Conservation (phyloP, 2,329 filamentous ascomycete species). For the Penicillium sp. region DNA sequence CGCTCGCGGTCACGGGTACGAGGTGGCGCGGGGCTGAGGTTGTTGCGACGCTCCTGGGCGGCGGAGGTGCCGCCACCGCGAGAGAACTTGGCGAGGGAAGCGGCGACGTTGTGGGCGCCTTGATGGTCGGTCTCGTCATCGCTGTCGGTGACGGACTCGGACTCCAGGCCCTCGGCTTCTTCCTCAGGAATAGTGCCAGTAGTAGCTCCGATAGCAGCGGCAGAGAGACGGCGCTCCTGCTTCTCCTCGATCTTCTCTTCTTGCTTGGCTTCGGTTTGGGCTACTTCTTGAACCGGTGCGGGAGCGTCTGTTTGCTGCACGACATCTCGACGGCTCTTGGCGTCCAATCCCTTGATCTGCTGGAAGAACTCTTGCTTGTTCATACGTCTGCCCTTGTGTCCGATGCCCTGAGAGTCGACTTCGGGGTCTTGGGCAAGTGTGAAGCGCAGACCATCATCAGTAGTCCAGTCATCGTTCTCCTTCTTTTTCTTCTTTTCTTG, state of each 20-base stretch:
- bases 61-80: conserved; percentile 28
- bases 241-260: conserved; percentile 28
- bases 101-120: conserved; percentile 37
- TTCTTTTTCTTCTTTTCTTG: conserved; percentile 27
- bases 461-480: conserved; percentile 34
- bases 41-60: conserved; percentile 42
- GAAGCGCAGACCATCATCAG: conserved; percentile 60
- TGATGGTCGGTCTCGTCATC: conserved; percentile 23
- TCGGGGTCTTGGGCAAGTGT: conserved; percentile 54
- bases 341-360: conserved; percentile 61
- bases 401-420: conserved; percentile 36
- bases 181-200: conserved; percentile 17
- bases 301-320: conserved; percentile 46
- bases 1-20: conserved; percentile 22
- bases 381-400: conserved; percentile 59
- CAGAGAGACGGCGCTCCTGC: conserved; percentile 27
- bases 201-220: conserved; percentile 14
- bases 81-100: conserved; percentile 40
- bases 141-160: conserved; percentile 26
- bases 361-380: conserved; percentile 66
- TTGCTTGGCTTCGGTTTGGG: conserved; percentile 32
- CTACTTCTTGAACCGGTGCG: conserved; percentile 40
- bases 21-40: conserved; percentile 31
- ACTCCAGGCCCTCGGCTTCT: conserved; percentile 19
- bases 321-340: conserved; percentile 55